phyloP scores from a whole-genome alignment of 2,329 filamentous ascomycete species.

The Ceratocystis papillata region DNA sequence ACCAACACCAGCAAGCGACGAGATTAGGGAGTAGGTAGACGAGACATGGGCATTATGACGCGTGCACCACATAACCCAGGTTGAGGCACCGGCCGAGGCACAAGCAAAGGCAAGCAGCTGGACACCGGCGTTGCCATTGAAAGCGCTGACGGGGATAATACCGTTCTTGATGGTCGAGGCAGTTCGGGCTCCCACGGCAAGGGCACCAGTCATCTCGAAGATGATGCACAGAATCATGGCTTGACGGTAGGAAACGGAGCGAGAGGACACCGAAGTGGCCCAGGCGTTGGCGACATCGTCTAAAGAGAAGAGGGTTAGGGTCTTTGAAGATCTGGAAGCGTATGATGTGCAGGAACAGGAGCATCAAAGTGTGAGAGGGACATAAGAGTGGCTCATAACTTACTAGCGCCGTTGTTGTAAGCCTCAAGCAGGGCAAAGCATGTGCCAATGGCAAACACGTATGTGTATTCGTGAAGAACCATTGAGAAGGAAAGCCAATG shows the following conservation, averaged over 20 bases:
- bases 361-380: not conserved
- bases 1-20: constrained; percentile 57
- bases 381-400: constrained; percentile 31
- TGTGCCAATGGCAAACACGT: constrained; percentile 65
- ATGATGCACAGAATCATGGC: constrained; percentile 56
- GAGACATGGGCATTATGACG: constrained; percentile 61
- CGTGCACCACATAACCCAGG: constrained; percentile 75
- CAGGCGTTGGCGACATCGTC: constrained; percentile 78
- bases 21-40: constrained; percentile 61
- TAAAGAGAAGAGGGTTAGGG: constrained; percentile 29
- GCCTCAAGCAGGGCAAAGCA: constrained; percentile 66
- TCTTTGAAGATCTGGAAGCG: constrained; percentile 8
- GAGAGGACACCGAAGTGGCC: constrained; percentile 71
- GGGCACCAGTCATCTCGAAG: constrained; percentile 58
- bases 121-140: constrained; percentile 50
- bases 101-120: constrained; percentile 59
- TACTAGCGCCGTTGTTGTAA: constrained; percentile 69
- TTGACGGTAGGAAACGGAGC: constrained; percentile 59
- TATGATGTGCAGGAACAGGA: not conserved
- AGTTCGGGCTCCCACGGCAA: constrained; percentile 57
- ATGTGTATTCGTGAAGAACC: constrained; percentile 53
- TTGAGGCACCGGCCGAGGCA: constrained; percentile 52
- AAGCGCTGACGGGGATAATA: constrained; percentile 52
- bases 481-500: constrained; percentile 33
- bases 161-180: constrained; percentile 72